Conservation (phyloP, 352 stramenopile species). For the Aphanomyces euteiches region DNA sequence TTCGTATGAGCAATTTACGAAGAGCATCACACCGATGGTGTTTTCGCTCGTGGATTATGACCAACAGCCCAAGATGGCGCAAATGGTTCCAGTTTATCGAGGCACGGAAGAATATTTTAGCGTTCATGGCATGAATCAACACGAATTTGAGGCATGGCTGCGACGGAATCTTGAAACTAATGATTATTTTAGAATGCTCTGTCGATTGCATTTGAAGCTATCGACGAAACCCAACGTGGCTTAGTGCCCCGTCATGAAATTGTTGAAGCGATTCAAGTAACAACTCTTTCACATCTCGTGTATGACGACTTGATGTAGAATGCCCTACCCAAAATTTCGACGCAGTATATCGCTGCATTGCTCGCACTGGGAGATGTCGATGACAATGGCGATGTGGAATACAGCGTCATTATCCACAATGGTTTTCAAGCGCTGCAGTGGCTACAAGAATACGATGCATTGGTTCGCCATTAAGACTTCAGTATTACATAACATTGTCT, state of each 20-base stretch:
- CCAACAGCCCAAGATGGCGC: constrained; percentile 53
- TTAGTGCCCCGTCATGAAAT: constrained; percentile 57
- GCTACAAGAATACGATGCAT: constrained; percentile 68
- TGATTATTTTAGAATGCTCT: constrained; percentile 35
- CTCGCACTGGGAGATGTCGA: constrained; percentile 60
- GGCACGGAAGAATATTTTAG: constrained; percentile 75
- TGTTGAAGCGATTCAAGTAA: constrained; percentile 34
- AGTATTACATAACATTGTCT: background rate
- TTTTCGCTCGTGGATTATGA: constrained; percentile 63
- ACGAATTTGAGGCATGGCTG: constrained; percentile 55
- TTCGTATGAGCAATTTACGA: constrained; percentile 68
- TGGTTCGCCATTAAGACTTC: constrained; percentile 1
- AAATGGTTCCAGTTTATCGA: constrained; percentile 61
- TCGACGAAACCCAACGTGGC: constrained; percentile 58
- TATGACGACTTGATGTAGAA: constrained; percentile 39
- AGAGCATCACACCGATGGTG: constrained; percentile 64
- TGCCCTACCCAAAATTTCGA: constrained; percentile 56
- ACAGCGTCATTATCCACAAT: constrained; percentile 59
- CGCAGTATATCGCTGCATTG: constrained; percentile 58
- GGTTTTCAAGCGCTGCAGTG: constrained; percentile 74
- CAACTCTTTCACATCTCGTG: background rate
- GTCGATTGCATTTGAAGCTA: constrained; percentile 52
- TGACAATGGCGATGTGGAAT: constrained; percentile 70
- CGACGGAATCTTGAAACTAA: background rate
- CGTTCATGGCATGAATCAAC: constrained; percentile 72